A percentile compares a stretch with the other conserved stretches of the same genome.
Evolutionary conservation across 2,329 filamentous ascomycete genomes (phyloP).

Genomic region (Hirsutella minnesotensis): DNA sequence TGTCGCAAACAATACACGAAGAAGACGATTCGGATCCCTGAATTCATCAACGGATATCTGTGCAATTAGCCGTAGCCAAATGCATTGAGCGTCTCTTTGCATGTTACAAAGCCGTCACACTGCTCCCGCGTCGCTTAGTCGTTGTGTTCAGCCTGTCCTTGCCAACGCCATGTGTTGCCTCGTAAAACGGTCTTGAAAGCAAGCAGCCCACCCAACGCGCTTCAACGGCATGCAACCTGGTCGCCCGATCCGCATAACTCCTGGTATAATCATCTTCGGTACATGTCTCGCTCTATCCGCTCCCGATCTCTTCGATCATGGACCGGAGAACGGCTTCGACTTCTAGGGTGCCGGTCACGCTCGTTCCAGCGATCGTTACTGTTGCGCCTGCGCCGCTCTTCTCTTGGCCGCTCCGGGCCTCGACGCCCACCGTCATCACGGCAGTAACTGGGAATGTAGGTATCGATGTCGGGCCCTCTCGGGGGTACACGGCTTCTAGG

Average conservation of each 20-base stretch:
- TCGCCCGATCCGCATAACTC: background rate
- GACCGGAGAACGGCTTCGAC: constrained; percentile 27
- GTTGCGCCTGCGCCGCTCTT: constrained; percentile 21
- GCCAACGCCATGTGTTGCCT: too few relatives aligned
- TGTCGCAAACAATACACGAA: constrained; percentile 59
- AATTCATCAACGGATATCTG: constrained; percentile 1
- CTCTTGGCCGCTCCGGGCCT: constrained; percentile 20
- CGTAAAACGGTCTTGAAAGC: too few relatives aligned
- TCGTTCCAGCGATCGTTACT: constrained; percentile 26
- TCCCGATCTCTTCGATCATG: constrained; percentile 28
- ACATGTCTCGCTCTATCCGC: constrained; percentile 34
- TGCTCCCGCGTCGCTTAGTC: too few relatives aligned
- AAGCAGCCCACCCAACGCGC: background rate
- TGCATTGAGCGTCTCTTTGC: background rate
- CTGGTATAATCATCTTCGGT: constrained; percentile 30
- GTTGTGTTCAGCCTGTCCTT: too few relatives aligned
- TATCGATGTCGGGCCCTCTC: constrained; percentile 29
- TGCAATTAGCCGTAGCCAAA: background rate
- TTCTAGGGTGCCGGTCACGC: constrained; percentile 27
- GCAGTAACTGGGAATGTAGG: constrained; percentile 37
- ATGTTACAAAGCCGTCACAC: too few relatives aligned
- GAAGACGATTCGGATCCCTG: constrained; percentile 50
- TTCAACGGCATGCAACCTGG: background rate
- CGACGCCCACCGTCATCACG: constrained; percentile 21
- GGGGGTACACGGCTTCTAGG: constrained; percentile 17